Evolutionary conservation across 164 flowering plant genomes (phyloP).

Genomic region (Tinospora cordifolia): DNA sequence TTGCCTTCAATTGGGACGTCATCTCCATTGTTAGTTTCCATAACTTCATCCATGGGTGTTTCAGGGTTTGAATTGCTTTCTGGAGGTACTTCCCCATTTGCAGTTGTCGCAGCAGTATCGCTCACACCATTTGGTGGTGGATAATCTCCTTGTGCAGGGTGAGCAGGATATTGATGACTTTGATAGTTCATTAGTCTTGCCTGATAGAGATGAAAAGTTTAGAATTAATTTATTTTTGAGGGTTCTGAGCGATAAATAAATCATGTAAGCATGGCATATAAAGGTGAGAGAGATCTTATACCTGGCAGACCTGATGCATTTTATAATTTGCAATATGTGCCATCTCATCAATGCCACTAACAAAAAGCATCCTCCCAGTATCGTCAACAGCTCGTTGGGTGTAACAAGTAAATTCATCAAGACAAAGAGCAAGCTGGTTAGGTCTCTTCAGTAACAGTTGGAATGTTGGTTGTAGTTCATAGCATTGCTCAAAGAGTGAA

Average conservation of each 20-base stretch:
- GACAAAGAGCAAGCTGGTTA: slow-evolving; percentile 68
- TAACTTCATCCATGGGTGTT: slow-evolving; percentile 10
- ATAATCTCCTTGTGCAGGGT: slow-evolving; percentile 16
- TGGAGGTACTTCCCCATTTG: slow-evolving; percentile 2
- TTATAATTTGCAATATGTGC: slow-evolving; percentile 34
- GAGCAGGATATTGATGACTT: slow-evolving; percentile 15
- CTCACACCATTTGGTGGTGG: slow-evolving; percentile 11
- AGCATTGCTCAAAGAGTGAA: slow-evolving; percentile 90
- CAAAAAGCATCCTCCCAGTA: slow-evolving; percentile 42
- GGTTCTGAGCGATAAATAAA: neutral
- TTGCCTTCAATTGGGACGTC: slow-evolving; percentile 10
- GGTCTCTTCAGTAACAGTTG: slow-evolving; percentile 79
- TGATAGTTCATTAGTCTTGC: slow-evolving; percentile 23
- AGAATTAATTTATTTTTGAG: neutral
- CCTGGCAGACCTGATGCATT: slow-evolving; percentile 58
- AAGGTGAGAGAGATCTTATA: slow-evolving; percentile 14
- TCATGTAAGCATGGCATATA: neutral
- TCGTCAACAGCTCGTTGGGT: slow-evolving; percentile 75
- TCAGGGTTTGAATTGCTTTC: slow-evolving; percentile 15
- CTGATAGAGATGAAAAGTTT: slow-evolving; percentile 15
- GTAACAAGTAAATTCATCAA: slow-evolving; percentile 41
- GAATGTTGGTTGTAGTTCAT: slow-evolving; percentile 91
- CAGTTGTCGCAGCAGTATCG: slow-evolving; percentile 5
- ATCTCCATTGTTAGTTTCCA: slow-evolving; percentile 17
- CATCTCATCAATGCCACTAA: slow-evolving; percentile 73